Percentiles rank a stretch among this genome's conserved stretches.
These are phyloP conservation scores for Pulveroboletus sp. DNA, from an alignment of 768 basidiomycete genomes.

Conservation along the genomic window DNA sequence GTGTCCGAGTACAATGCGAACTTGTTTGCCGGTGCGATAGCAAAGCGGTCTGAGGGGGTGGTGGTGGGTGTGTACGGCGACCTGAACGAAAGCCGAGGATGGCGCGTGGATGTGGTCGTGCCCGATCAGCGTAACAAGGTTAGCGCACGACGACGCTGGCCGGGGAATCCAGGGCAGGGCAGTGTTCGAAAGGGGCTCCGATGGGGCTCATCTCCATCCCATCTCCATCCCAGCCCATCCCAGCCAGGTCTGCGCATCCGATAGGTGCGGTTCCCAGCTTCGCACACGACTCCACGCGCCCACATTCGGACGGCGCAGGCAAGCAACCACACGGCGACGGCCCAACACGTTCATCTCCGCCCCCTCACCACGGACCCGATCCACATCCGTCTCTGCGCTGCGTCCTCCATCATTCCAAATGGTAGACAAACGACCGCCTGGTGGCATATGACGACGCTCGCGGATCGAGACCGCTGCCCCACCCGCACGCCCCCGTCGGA, in stretches of 20 bases:
- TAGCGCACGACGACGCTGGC: conserved; percentile 21
- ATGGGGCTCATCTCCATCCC: background rate
- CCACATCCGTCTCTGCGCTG: conserved; percentile 2
- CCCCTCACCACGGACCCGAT: conserved; percentile 14
- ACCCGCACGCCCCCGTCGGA: conserved; percentile 11
- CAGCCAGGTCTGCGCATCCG: conserved; percentile 14
- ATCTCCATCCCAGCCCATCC: too few species aligned
- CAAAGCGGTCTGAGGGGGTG: background rate
- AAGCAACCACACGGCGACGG: conserved; percentile 3
- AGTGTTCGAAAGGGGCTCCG: conserved; percentile 11
- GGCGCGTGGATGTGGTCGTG: background rate
- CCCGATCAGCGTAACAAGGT: conserved; percentile 31
- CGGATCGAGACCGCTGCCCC: conserved; percentile 19
- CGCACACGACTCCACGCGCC: conserved; percentile 10
- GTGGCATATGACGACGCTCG: conserved; percentile 7
- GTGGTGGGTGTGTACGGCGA: conserved; percentile 15
- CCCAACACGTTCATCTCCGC: conserved; percentile 25
- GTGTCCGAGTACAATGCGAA: too few species aligned
- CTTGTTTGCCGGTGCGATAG: too few species aligned
- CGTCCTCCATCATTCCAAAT: conserved; percentile 19
- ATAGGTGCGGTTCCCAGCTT: conserved; percentile 9
- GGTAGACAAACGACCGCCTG: conserved; percentile 4
- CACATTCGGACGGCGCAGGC: conserved; percentile 19
- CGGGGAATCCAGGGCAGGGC: conserved; percentile 18
- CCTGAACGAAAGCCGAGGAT: conserved; percentile 11